A percentile compares a stretch with the other conserved stretches of the same genome.
phyloP scores from a whole-genome alignment of 148 eudicot genomes.

The Spergularia bocconei region DNA sequence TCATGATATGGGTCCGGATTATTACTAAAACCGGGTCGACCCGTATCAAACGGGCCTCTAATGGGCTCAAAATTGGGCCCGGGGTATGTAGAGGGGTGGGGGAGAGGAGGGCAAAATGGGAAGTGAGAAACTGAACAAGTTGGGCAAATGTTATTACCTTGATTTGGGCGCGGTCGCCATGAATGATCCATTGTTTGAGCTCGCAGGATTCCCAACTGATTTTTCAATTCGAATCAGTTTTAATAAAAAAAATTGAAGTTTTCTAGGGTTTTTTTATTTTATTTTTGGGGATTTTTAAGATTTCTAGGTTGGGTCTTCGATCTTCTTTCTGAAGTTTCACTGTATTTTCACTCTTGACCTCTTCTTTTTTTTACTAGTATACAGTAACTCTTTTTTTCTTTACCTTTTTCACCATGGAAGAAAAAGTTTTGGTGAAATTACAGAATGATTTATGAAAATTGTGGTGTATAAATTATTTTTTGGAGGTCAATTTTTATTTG shows the following conservation, averaged over 20 bases:
- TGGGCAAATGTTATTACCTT: slow-evolving; percentile 54
- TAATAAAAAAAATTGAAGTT: background rate
- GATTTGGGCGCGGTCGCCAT: slow-evolving; percentile 56
- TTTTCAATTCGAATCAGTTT: background rate
- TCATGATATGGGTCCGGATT: slow-evolving; percentile 31
- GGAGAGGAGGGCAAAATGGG: slow-evolving; percentile 61
- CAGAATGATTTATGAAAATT: no score
- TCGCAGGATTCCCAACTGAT: background rate
- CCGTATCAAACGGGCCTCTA: slow-evolving; percentile 19
- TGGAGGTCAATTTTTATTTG: no score
- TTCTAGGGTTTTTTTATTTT: slow-evolving; percentile 15
- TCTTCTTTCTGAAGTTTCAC: no score
- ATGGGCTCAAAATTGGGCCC: slow-evolving; percentile 26
- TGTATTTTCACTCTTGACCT: no score
- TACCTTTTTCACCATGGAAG: no score
- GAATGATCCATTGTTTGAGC: slow-evolving; percentile 57
- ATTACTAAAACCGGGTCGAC: slow-evolving; percentile 25
- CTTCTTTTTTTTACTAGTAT: no score
- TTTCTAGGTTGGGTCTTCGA: no score
- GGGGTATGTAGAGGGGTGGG: slow-evolving; percentile 39
- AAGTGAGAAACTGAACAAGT: slow-evolving; percentile 64
- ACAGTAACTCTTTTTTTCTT: no score
- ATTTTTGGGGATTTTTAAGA: background rate
- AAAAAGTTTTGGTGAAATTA: no score
- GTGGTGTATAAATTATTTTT: no score